Percentiles rank a stretch among this genome's conserved stretches.
phyloP scores from a whole-genome alignment of 2,329 filamentous ascomycete species.

The Exserohilum rostratum region DNA sequence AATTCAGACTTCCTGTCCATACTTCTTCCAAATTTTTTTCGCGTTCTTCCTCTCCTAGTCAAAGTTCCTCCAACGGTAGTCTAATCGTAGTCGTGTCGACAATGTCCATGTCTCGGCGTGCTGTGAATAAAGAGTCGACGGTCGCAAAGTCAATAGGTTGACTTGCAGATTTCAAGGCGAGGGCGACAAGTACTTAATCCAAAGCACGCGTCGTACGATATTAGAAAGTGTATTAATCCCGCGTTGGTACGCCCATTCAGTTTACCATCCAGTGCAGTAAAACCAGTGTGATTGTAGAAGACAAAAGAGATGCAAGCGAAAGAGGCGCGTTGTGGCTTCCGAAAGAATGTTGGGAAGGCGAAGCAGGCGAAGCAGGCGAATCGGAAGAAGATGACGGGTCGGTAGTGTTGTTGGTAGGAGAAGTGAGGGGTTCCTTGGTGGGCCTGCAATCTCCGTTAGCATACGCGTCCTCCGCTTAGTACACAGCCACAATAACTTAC shows the following conservation, averaged over 20 bases:
- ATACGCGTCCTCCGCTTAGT: background rate
- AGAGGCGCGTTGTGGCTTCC: conserved; percentile 8
- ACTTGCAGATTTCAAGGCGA: too few species aligned
- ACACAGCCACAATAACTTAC: conserved; percentile 33
- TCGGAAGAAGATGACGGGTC: background rate
- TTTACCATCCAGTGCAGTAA: conserved; percentile 19
- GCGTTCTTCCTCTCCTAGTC: background rate
- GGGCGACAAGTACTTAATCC: too few species aligned
- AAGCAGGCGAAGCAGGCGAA: background rate
- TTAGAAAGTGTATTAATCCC: background rate
- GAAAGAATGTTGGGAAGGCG: background rate
- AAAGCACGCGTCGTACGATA: background rate
- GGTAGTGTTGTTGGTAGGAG: background rate
- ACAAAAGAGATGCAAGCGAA: conserved; percentile 10
- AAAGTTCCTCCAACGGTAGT: too few species aligned
- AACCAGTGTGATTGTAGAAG: conserved; percentile 7
- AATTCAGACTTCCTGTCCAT: background rate
- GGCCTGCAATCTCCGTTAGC: conserved; percentile 17
- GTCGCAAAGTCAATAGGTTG: too few species aligned
- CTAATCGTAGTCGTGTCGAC: too few species aligned
- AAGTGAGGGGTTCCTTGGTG: background rate
- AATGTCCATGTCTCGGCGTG: too few species aligned
- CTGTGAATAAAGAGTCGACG: too few species aligned
- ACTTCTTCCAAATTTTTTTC: background rate
- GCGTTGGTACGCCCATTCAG: conserved; percentile 4